Evolutionary conservation across 2,329 filamentous ascomycete species (phyloP).

Genomic region (Botryotinia convoluta): DNA sequence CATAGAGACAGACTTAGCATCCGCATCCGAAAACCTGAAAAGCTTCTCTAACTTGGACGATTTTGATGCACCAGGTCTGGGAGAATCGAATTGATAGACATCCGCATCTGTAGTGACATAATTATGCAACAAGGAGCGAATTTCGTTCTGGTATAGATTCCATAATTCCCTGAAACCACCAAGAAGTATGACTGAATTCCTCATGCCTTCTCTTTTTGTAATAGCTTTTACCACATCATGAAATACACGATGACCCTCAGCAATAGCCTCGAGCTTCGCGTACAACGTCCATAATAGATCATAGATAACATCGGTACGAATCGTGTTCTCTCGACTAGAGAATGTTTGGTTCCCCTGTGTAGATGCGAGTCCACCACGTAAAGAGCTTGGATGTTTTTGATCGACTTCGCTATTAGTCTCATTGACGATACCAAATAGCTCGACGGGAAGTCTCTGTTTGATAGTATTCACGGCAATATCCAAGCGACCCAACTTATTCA

Average conservation of each 20-base stretch:
- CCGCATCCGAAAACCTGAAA: constrained; percentile 83
- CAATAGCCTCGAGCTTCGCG: constrained; percentile 95
- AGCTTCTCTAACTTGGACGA: constrained; percentile 49
- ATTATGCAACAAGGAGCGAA: constrained; percentile 88
- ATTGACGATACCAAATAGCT: constrained; percentile 90
- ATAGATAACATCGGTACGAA: constrained; percentile 80
- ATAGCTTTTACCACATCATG: constrained; percentile 90
- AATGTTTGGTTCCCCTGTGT: constrained; percentile 60
- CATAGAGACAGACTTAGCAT: constrained; percentile 76
- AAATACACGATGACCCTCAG: constrained; percentile 89
- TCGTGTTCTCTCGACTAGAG: constrained; percentile 67
- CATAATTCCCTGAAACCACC: constrained; percentile 94
- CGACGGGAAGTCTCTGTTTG: constrained; percentile 88
- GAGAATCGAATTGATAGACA: constrained; percentile 66
- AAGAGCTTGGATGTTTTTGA: constrained; percentile 81
- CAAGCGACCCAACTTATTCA: constrained; percentile 85
- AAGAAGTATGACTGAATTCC: constrained; percentile 65
- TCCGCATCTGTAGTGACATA: constrained; percentile 92
- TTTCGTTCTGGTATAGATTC: constrained; percentile 98
- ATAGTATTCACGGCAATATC: constrained; percentile 86
- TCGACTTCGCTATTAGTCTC: constrained; percentile 94
- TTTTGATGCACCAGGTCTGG: constrained; percentile 39
- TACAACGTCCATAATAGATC: constrained; percentile 91
- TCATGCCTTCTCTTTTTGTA: constrained; percentile 70
- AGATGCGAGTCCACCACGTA: constrained; percentile 53